phyloP scores from a whole-genome alignment of 176 grass and related monocot species.

The Puya raimondii region DNA sequence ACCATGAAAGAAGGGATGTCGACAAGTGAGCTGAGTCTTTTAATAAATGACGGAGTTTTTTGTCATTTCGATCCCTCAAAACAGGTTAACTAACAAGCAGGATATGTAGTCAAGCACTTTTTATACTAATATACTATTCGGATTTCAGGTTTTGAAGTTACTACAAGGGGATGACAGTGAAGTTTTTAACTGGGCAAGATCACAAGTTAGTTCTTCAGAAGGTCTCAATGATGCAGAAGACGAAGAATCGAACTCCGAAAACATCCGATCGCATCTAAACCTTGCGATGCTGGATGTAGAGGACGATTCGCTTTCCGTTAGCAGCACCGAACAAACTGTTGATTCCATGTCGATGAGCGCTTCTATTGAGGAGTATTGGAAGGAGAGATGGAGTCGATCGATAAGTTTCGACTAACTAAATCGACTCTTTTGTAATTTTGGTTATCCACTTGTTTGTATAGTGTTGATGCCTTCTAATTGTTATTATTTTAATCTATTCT shows the following conservation, averaged over 20 bases:
- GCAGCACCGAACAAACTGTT: constrained; percentile 64
- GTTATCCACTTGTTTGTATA: constrained; percentile 18
- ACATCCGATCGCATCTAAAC: constrained; percentile 73
- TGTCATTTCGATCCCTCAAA: not conserved
- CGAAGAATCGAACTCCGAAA: constrained; percentile 20
- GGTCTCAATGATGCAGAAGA: constrained; percentile 47
- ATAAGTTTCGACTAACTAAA: constrained; percentile 61
- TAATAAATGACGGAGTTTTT: not conserved
- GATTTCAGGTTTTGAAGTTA: constrained; percentile 47
- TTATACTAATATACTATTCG: not conserved
- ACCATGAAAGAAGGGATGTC: not conserved
- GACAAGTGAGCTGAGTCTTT: not conserved
- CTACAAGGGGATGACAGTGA: constrained; percentile 54
- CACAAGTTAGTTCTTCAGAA: constrained; percentile 23
- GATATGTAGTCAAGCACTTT: not conserved
- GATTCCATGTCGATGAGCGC: constrained; percentile 37
- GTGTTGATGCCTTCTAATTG: constrained; percentile 9
- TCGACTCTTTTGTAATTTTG: not conserved
- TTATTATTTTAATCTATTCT: not conserved
- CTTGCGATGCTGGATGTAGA: constrained; percentile 80
- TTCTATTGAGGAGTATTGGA: constrained; percentile 62
- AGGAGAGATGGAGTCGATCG: constrained; percentile 51
- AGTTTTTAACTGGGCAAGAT: constrained; percentile 39
- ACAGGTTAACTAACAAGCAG: not conserved
- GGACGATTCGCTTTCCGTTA: constrained; percentile 55